Evolutionary conservation across 129 eudicot genomes (phyloP), one percentile per base, ranked within the genome.

Genomic region (Ambrosia artemisiifolia): DNA sequence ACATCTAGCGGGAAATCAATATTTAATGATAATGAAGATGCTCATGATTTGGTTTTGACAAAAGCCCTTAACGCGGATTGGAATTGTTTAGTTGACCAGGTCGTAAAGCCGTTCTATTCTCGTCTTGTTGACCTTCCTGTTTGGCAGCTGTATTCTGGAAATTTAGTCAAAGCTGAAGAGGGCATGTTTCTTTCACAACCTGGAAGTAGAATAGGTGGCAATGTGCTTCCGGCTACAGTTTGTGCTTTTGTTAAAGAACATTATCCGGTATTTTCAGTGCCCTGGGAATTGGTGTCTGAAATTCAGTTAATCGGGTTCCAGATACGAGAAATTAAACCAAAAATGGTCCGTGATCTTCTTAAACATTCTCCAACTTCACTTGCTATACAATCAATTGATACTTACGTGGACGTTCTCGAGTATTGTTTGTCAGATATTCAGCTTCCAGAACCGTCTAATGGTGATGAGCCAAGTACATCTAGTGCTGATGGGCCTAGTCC

Each of bases 151-250:
- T 95, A 88, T 71, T 95, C 99, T 2, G 99, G 99, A 53, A 88
- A 82, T 66, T 76, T 90, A 57, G 99, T 90, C 61, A 95, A 84
- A 88, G 99, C 95, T 59, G 91, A 87, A 73, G 96, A 95, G 72
- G 99, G 99, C 36, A 95, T 95, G 99, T 95, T 95, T 68, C 97
- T 95, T 46, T 84, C 99, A 3, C 97, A 95, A 32, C 99, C 99
- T 44, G 88, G 94, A 66, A 90, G 72, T 80, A 83, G 86, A 78
- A 86, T 95, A 10, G 99, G 96, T 69, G 96, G 84, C 63, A 88
- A 73, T 53, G 69, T 90, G 83, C 81, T 95, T 44, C 99, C 99
- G 12, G 86, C 89, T 32, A 86, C 97, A 16, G 99, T 95, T 65
- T 95, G 99, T 78, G 85, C 87, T 32, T 95, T 95, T 62, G 97